Evolutionary conservation across 352 stramenopile species (phyloP).

Genomic region (Phytopythium montanum): DNA sequence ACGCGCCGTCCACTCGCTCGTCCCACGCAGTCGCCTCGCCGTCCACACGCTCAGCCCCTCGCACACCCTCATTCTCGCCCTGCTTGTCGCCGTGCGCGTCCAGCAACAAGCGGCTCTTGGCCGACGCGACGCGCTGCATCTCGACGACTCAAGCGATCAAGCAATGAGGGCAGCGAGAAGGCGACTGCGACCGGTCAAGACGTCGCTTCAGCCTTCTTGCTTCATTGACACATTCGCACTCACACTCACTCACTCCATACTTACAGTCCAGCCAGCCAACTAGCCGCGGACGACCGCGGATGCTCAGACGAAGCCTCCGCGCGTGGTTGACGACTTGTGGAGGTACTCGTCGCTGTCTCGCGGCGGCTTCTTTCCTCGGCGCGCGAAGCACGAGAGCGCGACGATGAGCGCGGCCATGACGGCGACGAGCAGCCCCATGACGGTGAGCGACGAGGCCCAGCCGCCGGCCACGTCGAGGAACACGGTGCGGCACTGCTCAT

Average conservation of each 20-base stretch:
- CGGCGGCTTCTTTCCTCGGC: constrained; percentile 27
- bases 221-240: background rate
- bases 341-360: constrained; percentile 8
- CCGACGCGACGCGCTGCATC: constrained; percentile 28
- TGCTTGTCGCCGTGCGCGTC: constrained; percentile 18
- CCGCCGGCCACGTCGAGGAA: constrained; percentile 66
- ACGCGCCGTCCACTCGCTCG: constrained; percentile 58
- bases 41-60: constrained; percentile 16
- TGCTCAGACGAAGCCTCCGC: constrained; percentile 1
- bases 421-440: constrained; percentile 48
- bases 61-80: background rate
- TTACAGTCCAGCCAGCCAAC: background rate
- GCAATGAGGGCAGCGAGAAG: background rate
- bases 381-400: constrained; percentile 56
- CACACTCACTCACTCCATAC: background rate
- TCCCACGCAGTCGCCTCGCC: constrained; percentile 54
- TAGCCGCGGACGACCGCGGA: background rate
- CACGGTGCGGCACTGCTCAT: constrained; percentile 61
- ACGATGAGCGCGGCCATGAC: constrained; percentile 49
- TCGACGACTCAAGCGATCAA: background rate
- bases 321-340: background rate
- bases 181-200: constrained; percentile 1
- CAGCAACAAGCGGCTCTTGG: constrained; percentile 23
- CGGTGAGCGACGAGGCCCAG: constrained; percentile 53
- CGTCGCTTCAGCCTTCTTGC: background rate